A percentile compares a stretch with the other conserved stretches of the same genome.
phyloP scores from a whole-genome alignment of 2,329 filamentous ascomycete species.

The Colletotrichum falcatum region DNA sequence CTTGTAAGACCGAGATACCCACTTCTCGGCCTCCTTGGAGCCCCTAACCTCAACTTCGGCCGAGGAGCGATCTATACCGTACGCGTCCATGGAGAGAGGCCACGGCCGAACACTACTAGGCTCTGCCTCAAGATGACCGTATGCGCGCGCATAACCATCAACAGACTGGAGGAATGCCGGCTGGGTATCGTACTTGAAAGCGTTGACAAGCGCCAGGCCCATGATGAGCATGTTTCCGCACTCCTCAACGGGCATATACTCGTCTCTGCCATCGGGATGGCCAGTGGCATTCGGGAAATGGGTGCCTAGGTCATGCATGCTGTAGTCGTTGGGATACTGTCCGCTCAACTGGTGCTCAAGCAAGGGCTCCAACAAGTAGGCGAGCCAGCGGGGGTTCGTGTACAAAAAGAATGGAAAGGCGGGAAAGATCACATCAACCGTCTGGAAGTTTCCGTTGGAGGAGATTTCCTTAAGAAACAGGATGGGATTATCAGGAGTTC shows the following conservation, averaged over 20 bases:
- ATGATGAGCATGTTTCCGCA: slow-evolving; percentile 83
- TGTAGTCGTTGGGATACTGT: slow-evolving; percentile 85
- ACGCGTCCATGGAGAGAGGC: slow-evolving; percentile 44
- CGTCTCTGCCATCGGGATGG: slow-evolving; percentile 75
- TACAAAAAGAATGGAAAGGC: slow-evolving; percentile 89
- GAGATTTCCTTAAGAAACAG: slow-evolving; percentile 89
- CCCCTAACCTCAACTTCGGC: slow-evolving; percentile 60
- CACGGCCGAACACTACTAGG: slow-evolving; percentile 53
- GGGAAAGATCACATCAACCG: slow-evolving; percentile 89
- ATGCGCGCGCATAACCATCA: slow-evolving; percentile 46
- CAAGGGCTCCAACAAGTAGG: slow-evolving; percentile 82
- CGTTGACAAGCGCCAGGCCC: slow-evolving; percentile 82
- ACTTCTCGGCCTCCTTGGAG: slow-evolving; percentile 54
- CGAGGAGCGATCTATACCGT: slow-evolving; percentile 71
- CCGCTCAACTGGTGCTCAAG: slow-evolving; percentile 85
- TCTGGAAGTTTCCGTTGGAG: slow-evolving; percentile 87
- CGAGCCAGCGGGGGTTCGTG: slow-evolving; percentile 84
- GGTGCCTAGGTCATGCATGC: slow-evolving; percentile 80
- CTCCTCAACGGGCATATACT: slow-evolving; percentile 82
- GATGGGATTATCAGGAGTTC: slow-evolving; percentile 77
- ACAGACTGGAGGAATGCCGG: slow-evolving; percentile 70
- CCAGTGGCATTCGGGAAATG: slow-evolving; percentile 84
- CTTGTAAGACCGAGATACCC: slow-evolving; percentile 67
- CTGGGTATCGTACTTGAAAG: slow-evolving; percentile 72
- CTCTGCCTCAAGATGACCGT: background rate